Conservation (phyloP, 1,284 basidiomycete species). For the Ceratobasidium sp. region DNA sequence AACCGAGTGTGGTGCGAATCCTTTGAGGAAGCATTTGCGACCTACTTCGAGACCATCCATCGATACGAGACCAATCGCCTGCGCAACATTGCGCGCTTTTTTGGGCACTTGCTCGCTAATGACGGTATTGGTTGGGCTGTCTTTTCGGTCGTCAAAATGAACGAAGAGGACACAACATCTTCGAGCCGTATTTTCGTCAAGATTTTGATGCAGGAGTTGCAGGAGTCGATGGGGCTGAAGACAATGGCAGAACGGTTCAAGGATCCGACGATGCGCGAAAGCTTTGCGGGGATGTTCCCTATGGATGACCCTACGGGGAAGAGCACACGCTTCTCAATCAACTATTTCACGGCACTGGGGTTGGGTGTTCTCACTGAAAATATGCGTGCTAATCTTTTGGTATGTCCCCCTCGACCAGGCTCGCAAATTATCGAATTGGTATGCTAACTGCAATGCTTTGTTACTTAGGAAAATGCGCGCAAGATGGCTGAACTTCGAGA, state of each 20-base stretch:
- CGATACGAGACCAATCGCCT: constrained; percentile 98
- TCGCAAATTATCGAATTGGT: not conserved
- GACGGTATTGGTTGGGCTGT: constrained; percentile 93
- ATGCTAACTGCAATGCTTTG: constrained; percentile 30
- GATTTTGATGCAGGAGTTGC: constrained; percentile 95
- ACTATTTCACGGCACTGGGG: constrained; percentile 96
- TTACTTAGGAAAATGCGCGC: constrained; percentile 12
- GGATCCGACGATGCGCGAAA: constrained; percentile 82
- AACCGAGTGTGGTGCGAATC: constrained; percentile 93
- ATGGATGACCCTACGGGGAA: constrained; percentile 86
- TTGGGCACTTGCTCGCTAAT: constrained; percentile 88
- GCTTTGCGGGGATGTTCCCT: constrained; percentile 91
- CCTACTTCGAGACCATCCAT: constrained; percentile 97
- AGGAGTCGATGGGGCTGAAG: constrained; percentile 93
- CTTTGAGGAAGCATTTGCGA: constrained; percentile 89
- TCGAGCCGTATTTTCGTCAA: constrained; percentile 98
- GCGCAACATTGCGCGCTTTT: constrained; percentile 97
- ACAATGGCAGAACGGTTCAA: constrained; percentile 86
- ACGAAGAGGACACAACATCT: constrained; percentile 97
- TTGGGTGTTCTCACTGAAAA: constrained; percentile 92
- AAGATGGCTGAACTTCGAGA: constrained; percentile 92
- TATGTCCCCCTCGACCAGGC: constrained; percentile 58
- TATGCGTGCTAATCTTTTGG: constrained; percentile 96
- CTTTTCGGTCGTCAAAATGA: constrained; percentile 89
- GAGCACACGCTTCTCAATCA: constrained; percentile 97